Evolutionary conservation across 2,329 filamentous ascomycete species (phyloP).

Genomic region (Pseudogymnoascus sp.): DNA sequence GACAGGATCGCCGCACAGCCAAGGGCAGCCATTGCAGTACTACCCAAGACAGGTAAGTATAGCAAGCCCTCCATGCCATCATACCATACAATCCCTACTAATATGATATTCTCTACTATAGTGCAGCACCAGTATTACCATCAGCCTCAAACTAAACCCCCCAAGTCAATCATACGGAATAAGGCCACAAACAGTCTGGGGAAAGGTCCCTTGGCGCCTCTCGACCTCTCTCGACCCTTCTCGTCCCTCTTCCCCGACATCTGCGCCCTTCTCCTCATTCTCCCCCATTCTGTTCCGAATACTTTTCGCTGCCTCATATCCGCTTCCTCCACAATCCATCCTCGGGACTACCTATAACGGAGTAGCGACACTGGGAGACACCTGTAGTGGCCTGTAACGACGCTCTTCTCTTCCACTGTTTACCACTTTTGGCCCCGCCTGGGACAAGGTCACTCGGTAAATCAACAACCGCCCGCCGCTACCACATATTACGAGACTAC

Average conservation of each 20-base stretch:
- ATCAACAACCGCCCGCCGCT: background rate
- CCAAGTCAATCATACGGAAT: background rate
- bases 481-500: background rate
- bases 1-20: background rate
- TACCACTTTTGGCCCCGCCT: background rate
- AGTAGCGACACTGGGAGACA: background rate
- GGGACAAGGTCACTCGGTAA: background rate
- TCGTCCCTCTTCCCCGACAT: background rate
- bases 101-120: background rate
- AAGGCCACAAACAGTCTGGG: background rate
- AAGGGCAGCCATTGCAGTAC: background rate
- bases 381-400: background rate
- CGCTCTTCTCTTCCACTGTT: background rate
- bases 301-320: background rate
- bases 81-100: conserved; percentile 2
- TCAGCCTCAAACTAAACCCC: background rate
- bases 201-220: background rate
- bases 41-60: background rate
- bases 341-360: background rate
- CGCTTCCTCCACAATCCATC: background rate
- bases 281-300: background rate
- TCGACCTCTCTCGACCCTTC: background rate
- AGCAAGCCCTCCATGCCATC: background rate
- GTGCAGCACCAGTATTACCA: background rate
- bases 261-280: background rate